phyloP scores from a whole-genome alignment of 805 yeast species.

The Wickerhamiella kurtzmanii region DNA sequence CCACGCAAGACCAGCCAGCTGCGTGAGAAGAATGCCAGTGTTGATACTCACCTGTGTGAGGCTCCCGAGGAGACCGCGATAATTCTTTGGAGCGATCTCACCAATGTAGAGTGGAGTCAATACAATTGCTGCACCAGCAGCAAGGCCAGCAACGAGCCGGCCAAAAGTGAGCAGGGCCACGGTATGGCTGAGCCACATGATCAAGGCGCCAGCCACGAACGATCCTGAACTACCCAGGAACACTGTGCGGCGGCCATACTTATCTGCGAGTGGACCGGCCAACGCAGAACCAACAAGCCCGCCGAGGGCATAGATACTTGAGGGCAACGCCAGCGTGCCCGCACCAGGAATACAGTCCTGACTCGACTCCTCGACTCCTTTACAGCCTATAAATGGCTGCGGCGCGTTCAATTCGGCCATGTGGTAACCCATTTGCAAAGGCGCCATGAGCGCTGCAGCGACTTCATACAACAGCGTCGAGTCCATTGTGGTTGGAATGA shows the following conservation, averaged over 20 bases:
- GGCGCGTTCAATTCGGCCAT: slow-evolving; percentile 93
- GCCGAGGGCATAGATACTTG: slow-evolving; percentile 71
- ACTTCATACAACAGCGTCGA: not conserved
- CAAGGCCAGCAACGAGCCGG: slow-evolving; percentile 66
- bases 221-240: slow-evolving; percentile 36
- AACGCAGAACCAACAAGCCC: slow-evolving; percentile 63
- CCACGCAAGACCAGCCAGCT: slow-evolving; percentile 55
- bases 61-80: slow-evolving; percentile 71
- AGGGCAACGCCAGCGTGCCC: slow-evolving; percentile 54
- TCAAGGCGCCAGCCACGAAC: slow-evolving; percentile 46
- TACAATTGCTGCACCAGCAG: slow-evolving; percentile 80
- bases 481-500: not conserved
- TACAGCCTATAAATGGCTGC: slow-evolving; percentile 52
- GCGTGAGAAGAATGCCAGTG: slow-evolving; percentile 71
- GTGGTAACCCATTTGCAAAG: slow-evolving; percentile 87
- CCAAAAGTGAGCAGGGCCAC: slow-evolving; percentile 43
- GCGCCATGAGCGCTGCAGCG: slow-evolving; percentile 33
- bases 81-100: slow-evolving; percentile 58
- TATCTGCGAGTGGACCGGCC: slow-evolving; percentile 53
- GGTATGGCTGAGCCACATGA: slow-evolving; percentile 40
- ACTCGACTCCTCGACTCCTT: slow-evolving; percentile 11
- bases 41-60: slow-evolving; percentile 83
- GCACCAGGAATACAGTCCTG: slow-evolving; percentile 44
- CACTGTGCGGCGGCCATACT: slow-evolving; percentile 46
- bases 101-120: slow-evolving; percentile 70